Conservation (phyloP, 129 eudicot species). For the Ambrosia trifida region DNA sequence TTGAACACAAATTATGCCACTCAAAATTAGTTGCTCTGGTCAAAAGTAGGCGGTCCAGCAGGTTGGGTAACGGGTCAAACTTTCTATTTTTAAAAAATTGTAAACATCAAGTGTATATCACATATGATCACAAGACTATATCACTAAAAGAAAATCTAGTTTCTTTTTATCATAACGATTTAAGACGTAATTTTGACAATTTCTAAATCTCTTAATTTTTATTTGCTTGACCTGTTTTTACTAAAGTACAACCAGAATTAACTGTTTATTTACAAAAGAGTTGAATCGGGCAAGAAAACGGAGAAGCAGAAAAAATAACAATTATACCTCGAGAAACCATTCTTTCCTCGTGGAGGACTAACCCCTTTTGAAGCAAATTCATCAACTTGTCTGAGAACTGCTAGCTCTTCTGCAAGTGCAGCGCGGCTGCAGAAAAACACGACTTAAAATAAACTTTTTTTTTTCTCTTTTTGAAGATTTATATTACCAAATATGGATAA, state of each 20-base stretch:
- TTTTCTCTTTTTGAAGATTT: not conserved
- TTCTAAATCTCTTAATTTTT: not conserved
- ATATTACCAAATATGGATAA: not conserved
- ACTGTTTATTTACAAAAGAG: not conserved
- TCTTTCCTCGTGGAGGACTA: conserved; percentile 93
- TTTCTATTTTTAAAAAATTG: not conserved
- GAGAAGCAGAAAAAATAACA: not conserved
- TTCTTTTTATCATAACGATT: not conserved
- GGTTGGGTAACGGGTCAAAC: conserved; percentile 9
- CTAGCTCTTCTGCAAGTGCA: conserved; percentile 92
- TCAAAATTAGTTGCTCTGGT: conserved; percentile 15
- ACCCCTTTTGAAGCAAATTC: conserved; percentile 88
- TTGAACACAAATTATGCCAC: conserved; percentile 33
- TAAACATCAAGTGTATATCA: not conserved
- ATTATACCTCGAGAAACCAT: conserved; percentile 73
- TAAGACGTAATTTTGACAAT: not conserved
- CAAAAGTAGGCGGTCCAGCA: conserved; percentile 8
- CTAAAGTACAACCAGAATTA: not conserved
- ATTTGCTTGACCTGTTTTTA: not conserved
- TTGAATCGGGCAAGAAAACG: not conserved
- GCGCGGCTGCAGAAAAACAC: conserved; percentile 64
- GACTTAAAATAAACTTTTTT: conserved; percentile 3
- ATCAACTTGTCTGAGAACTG: conserved; percentile 88
- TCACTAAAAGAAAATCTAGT: not conserved
- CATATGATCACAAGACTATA: not conserved